These are phyloP conservation scores for Aspergillus sp. DNA, from an alignment of 2,329 filamentous ascomycete genomes.

Conservation along the genomic window DNA sequence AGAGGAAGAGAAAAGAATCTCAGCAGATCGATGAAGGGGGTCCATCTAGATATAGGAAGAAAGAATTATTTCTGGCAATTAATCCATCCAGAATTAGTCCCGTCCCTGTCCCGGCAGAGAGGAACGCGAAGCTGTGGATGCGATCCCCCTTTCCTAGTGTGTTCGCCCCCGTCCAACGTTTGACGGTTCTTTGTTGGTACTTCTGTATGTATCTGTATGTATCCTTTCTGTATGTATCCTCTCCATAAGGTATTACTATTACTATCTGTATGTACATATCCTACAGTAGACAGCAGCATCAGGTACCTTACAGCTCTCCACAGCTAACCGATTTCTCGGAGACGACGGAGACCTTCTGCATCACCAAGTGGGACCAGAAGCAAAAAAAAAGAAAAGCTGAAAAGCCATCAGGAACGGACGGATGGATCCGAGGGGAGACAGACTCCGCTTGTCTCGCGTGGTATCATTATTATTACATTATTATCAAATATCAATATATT, in stretches of 20 bases:
- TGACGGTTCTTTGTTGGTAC: neutral
- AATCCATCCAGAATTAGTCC: slow-evolving; percentile 8
- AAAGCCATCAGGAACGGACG: slow-evolving; percentile 1
- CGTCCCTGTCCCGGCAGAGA: slow-evolving; percentile 26
- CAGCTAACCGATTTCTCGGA: too few species aligned
- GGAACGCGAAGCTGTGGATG: slow-evolving; percentile 22
- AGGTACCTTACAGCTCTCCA: too few species aligned
- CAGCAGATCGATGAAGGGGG: slow-evolving; percentile 19
- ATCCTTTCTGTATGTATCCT: neutral
- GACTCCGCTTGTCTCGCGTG: neutral
- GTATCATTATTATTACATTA: too few species aligned
- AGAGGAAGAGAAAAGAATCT: neutral
- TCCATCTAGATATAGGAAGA: slow-evolving; percentile 28
- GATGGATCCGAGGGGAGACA: slow-evolving; percentile 1
- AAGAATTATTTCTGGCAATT: slow-evolving; percentile 23
- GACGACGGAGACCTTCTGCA: neutral
- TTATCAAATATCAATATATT: too few species aligned
- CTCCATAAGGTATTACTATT: neutral
- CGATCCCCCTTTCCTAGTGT: slow-evolving; percentile 23
- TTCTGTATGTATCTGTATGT: too few species aligned
- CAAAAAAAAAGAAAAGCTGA: neutral
- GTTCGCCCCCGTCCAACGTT: slow-evolving; percentile 13
- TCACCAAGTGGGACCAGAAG: neutral
- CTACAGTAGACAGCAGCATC: too few species aligned
- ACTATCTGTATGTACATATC: too few species aligned